phyloP scores from a whole-genome alignment of 73 alveolate genomes.

The Effrenium voratum region DNA sequence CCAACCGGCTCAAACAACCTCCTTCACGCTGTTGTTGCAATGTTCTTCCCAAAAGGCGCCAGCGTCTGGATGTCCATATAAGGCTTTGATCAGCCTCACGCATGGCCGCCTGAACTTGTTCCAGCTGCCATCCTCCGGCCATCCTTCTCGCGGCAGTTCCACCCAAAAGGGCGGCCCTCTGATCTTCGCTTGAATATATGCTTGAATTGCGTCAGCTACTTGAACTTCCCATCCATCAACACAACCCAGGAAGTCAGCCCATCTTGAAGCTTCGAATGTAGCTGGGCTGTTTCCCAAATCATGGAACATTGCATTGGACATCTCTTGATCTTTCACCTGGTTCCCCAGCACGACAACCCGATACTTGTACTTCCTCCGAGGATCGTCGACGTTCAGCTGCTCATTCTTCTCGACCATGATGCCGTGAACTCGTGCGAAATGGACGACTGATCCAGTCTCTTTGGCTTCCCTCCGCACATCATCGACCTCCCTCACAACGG shows the following conservation, averaged over 20 bases:
- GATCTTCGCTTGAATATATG: constrained; percentile 22
- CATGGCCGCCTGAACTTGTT: not conserved
- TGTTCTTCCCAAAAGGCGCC: constrained; percentile 45
- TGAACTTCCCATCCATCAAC: not conserved
- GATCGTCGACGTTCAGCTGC: not conserved
- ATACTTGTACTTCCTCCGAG: not conserved
- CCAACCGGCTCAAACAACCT: constrained; percentile 2
- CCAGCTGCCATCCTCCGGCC: not conserved
- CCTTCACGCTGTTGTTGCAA: not conserved
- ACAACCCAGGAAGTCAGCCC: not conserved
- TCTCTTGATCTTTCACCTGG: not conserved
- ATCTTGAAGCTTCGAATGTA: not conserved
- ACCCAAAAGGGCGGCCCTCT: not conserved
- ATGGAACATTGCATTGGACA: not conserved
- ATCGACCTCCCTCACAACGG: not conserved
- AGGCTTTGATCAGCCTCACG: not conserved
- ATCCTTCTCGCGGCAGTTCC: constrained; percentile 26
- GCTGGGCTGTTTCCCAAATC: not conserved
- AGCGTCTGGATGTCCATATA: constrained; percentile 33
- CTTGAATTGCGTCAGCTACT: constrained; percentile 23
- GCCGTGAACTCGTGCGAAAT: not conserved
- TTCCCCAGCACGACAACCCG: not conserved
- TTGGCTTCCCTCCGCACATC: not conserved
- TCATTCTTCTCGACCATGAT: not conserved
- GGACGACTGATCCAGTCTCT: not conserved